Base-by-base conservation (phyloP, 257 asterid species). In the Solanum appendiculatum region DNA sequence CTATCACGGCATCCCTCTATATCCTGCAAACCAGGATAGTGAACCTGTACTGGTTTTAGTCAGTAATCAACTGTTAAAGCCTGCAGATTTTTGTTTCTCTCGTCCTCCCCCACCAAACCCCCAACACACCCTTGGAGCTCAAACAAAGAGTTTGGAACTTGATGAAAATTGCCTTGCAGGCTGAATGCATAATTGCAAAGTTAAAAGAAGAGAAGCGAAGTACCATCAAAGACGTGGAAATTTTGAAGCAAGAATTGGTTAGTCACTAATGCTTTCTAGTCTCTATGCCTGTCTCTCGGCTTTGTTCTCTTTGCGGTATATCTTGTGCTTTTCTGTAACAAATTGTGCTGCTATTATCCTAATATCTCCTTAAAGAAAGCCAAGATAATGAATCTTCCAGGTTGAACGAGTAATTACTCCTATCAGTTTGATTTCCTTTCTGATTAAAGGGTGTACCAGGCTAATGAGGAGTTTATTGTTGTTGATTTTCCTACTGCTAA, bases 211-310 rank as follows among this genome's bases (percentile, higher is more conserved):
- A 92, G 84, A 89, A 85, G 83, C 87, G 69, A 85, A 78, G 64
- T 31, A 72, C 89, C 56, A 23, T 75, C 73, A 87, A 77, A 63
- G 93, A 90, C 73, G 81, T 86, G 90, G 91, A 91, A 86, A 66
- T 37, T 66, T 88, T 91, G 31, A 90, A 77, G 86, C 88, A 84
- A 77, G 94, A 92, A 63, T 54, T 89, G 92, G 94, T 91, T 70
- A 77, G 91, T 83, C 86, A 25, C 82, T 42, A 36, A 46, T 56
- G 16, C 11, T 31, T n/a, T n/a, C n/a, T n/a, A n/a, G n/a, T n/a
- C 56, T 80, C 34, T 40, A 23, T 8, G 44, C 82, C 36, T 86
- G 70, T 86, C 82, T 83, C 25, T 2, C 39, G 29, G 80, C 33
- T 37, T 69, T 46, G 34, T 80, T 27, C 31, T 34, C 58, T 42